phyloP scores from a whole-genome alignment of 495 filamentous ascomycete species.

The Lasiosphaeria ovina region DNA sequence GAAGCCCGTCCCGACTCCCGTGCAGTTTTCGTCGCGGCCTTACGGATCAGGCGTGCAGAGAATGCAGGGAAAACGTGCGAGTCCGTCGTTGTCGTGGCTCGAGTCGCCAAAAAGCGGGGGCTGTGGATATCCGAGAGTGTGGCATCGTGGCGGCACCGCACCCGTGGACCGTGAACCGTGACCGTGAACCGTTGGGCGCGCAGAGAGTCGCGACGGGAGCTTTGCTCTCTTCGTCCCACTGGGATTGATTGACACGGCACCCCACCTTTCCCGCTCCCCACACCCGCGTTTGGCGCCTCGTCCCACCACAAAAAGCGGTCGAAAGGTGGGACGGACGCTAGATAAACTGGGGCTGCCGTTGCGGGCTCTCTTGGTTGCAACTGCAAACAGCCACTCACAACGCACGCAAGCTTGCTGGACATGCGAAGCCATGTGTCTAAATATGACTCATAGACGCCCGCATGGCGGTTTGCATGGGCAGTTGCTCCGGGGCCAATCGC shows the following conservation, averaged over 20 bases:
- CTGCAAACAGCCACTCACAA: background rate
- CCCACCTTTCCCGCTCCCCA: constrained; percentile 6
- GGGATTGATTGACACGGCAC: background rate
- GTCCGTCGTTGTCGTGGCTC: background rate
- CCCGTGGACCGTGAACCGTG: background rate
- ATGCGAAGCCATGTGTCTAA: constrained; percentile 31
- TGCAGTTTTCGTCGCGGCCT: background rate
- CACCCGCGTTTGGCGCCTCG: constrained; percentile 11
- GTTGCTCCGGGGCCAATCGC: constrained; percentile 24
- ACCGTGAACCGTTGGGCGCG: background rate
- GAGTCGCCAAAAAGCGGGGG: constrained; percentile 2
- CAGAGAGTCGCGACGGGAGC: background rate
- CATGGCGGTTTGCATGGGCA: constrained; percentile 26
- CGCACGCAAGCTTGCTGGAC: background rate
- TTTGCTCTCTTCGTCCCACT: too few species aligned
- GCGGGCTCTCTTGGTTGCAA: constrained; percentile 1
- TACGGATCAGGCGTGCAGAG: background rate
- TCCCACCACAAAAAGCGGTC: background rate
- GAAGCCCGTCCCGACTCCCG: background rate
- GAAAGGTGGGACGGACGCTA: background rate
- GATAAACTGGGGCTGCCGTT: background rate
- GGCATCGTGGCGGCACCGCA: background rate
- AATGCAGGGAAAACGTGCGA: background rate
- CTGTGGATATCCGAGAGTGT: background rate
- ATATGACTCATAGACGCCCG: constrained; percentile 35